Base-by-base conservation (phyloP, 208 protist genomes). In the Leishmania guyanensis region DNA sequence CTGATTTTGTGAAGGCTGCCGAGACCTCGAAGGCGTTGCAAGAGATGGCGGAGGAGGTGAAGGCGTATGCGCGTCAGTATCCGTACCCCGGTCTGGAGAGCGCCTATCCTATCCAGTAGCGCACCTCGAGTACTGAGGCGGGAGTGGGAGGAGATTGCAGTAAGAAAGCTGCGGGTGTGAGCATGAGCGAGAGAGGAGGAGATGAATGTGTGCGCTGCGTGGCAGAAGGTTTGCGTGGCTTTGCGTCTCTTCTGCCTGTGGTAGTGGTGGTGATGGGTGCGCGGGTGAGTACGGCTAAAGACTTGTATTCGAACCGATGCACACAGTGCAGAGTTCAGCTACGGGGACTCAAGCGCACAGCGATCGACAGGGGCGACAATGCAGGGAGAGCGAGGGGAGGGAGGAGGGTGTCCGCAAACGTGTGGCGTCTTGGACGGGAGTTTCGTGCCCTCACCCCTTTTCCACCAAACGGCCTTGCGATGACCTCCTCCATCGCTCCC, bases 11-110 rank as follows among this genome's bases (percentile, higher is more conserved):
- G 14, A 86, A 89, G 65, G 94, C 84, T 5, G 84, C 90, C 69
- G 53, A 89, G 51, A 81, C 80, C 22, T 89, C 90, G 75, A 46
- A 73, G 48, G 90, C 90, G 33, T 54, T 98, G 56, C 77, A 77
- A 51, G 84, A 77, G 50, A 86, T 99, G 43, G 80, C 82, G 16
- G 82, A 90, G 64, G 95, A 98, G 39, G 96, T 98, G 62, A 90
- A 97, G 81, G 87, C 74, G 36, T 97, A 96, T 64, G 86, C 94
- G 56, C 78, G 69, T 20, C 75, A 81, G 74, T 99, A 96, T 83
- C 92, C 92, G 1, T 98, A 98, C 82, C 97, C 96, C 3, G 96
- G 96, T 39, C 83, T 94, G 17, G 87, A 91, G 64, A 85, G 83
- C 48, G 72, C 90, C 3, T 91, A 88, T 79, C 90, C 90, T 5